These are phyloP conservation scores for Colletotrichum sidae DNA, from an alignment of 2,329 filamentous ascomycete genomes.

Conservation along the genomic window DNA sequence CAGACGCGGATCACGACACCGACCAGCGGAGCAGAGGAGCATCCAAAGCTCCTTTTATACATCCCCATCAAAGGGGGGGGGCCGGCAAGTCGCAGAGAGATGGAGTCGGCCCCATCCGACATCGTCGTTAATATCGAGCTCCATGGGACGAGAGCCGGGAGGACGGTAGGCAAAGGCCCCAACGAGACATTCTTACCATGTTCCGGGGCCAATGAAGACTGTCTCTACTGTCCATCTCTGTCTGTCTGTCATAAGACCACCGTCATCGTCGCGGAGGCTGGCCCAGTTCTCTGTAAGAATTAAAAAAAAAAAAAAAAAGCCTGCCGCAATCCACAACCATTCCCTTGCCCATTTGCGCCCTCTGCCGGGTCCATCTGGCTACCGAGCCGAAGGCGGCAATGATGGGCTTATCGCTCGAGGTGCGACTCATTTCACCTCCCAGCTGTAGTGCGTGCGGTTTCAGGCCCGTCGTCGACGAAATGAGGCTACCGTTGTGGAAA, in stretches of 20 bases:
- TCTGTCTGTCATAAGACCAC: neutral
- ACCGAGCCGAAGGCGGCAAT: neutral
- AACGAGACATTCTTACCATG: neutral
- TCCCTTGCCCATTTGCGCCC: neutral
- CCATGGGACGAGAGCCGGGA: neutral
- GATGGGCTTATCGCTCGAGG: neutral
- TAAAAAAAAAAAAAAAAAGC: neutral
- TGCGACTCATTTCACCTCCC: constrained; percentile 11
- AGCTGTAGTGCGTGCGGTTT: neutral
- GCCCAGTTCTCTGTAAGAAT: neutral
- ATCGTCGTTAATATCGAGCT: neutral
- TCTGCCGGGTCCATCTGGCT: neutral
- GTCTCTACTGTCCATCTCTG: no score
- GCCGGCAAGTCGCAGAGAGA: constrained; percentile 8
- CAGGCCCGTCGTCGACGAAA: constrained; percentile 1
- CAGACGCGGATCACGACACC: neutral
- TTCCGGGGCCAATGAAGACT: no score
- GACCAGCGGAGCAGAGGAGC: no score
- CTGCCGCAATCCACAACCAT: constrained; percentile 1
- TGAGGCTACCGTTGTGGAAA: neutral
- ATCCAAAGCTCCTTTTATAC: neutral
- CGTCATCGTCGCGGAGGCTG: constrained; percentile 4
- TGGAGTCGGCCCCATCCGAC: constrained; percentile 3
- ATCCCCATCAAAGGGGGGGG: neutral
- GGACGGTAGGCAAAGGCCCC: no score